Percentiles rank a stretch among this genome's conserved stretches.
These are phyloP conservation scores for Croton setiger DNA, from an alignment of 441 rosid species.

Conservation along the genomic window DNA sequence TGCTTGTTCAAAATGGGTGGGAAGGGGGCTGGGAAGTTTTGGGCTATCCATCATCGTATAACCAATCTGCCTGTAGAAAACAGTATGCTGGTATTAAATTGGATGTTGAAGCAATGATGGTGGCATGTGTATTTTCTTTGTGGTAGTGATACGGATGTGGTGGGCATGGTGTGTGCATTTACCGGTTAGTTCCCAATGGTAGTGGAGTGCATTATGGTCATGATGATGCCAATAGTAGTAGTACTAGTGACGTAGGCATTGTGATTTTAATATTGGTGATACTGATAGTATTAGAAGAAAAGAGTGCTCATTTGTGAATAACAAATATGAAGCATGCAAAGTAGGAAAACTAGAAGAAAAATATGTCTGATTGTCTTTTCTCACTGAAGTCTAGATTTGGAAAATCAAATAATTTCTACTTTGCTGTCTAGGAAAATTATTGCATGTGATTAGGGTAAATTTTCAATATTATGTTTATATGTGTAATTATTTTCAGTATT, in stretches of 20 bases:
- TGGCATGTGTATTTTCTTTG: not conserved
- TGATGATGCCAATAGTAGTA: not conserved
- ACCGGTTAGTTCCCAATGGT: not conserved
- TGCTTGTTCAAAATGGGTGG: not conserved
- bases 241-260: not conserved
- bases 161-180: not conserved
- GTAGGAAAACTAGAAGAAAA: not conserved
- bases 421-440: not conserved
- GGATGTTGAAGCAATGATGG: not conserved
- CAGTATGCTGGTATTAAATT: not conserved
- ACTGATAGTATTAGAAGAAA: not conserved
- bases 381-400: not conserved
- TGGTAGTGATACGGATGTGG: not conserved
- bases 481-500: no score
- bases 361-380: not conserved
- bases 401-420: not conserved
- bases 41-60: not conserved
- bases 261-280: not conserved
- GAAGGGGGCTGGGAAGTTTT: not conserved
- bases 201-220: not conserved
- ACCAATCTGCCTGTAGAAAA: not conserved
- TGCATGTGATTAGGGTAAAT: not conserved
- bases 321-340: not conserved
- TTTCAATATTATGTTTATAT: not conserved
- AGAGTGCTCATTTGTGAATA: not conserved